Evolutionary conservation across 495 filamentous ascomycete genomes (phyloP), one percentile per base, ranked within the genome.

Genomic region (Aspergillus homomorphus): DNA sequence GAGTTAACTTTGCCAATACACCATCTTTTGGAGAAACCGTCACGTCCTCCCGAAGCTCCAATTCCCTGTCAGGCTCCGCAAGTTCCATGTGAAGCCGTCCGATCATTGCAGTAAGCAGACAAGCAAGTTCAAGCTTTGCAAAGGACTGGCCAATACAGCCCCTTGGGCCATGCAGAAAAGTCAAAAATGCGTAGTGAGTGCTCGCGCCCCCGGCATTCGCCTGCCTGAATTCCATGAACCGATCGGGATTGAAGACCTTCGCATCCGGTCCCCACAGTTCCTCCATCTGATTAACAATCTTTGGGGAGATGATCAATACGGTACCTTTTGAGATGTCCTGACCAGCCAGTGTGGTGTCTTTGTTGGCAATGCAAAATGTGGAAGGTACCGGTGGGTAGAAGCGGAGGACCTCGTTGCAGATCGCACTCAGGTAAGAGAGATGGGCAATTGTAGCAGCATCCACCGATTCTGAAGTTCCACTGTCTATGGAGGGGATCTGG

Each of bases 201-300:
- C 41, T 12, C 2, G 2, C 41, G 18, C 18, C 41, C 14, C 14
- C 3, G 14, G 41, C 7, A n/a, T n/a, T n/a, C n/a, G n/a, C n/a
- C n/a, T n/a, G n/a, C n/a, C n/a, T n/a, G n/a, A n/a, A n/a, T n/a
- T n/a, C n/a, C 73, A 80, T 67, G 89, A 89, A 96, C n/a, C 91
- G 77, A 60, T 91, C 87, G 0, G 91, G 91, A 15, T 77, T 74
- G 73, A 92, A 94, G 19, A 80, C 78, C 48, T 84, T 80, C 4
- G 88, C 89, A 57, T 93, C 88, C 0, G 69, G 54, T 24, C 91
- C 91, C 91, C 91, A 96, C 59, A 92, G 86, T 50, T 82, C 79
- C 38, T 67, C 75, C 42, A 80, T 80, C 67, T 85, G 85, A 67
- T 95, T 90, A 53, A 88, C 83, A 19, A 82, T 77, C 56, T 66